phyloP scores from a whole-genome alignment of 495 filamentous ascomycete species.

The Mycothermus thermophilus region DNA sequence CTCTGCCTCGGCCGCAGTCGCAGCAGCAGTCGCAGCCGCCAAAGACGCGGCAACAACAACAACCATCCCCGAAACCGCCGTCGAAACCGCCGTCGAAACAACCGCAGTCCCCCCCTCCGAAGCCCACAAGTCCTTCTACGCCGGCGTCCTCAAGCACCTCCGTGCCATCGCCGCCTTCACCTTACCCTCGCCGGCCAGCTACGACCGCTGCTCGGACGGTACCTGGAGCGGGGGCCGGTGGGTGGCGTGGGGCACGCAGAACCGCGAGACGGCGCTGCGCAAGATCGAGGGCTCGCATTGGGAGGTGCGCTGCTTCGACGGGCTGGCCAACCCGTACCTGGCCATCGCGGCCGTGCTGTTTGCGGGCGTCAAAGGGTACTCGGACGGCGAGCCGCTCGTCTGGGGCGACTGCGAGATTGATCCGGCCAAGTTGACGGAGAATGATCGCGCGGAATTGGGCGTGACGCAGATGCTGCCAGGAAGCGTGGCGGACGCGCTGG shows the following conservation, averaged over 20 bases:
- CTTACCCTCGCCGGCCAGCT: slow-evolving; percentile 44
- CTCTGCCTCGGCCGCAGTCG: slow-evolving; percentile 15
- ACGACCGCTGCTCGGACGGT: slow-evolving; percentile 49
- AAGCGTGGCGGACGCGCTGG: slow-evolving; percentile 39
- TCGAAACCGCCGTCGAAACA: no score
- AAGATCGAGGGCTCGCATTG: slow-evolving; percentile 49
- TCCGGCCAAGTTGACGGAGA: slow-evolving; percentile 34
- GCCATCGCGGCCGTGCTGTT: slow-evolving; percentile 51
- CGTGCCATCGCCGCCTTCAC: slow-evolving; percentile 52
- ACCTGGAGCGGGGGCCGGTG: slow-evolving; percentile 64
- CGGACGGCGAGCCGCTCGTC: slow-evolving; percentile 28
- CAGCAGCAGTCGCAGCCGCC: background rate
- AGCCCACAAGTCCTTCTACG: slow-evolving; percentile 45
- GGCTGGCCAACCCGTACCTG: slow-evolving; percentile 59
- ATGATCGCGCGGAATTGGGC: slow-evolving; percentile 37
- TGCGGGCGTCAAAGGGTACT: slow-evolving; percentile 49
- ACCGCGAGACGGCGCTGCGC: slow-evolving; percentile 55
- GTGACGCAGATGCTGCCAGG: slow-evolving; percentile 40
- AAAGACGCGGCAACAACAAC: no score
- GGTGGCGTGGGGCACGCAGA: slow-evolving; percentile 64
- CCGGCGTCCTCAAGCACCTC: slow-evolving; percentile 51
- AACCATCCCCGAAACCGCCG: no score
- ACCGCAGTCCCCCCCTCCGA: slow-evolving; percentile 15
- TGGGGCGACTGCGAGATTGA: slow-evolving; percentile 46
- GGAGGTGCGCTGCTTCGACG: slow-evolving; percentile 59